phyloP scores from a whole-genome alignment of 2,329 filamentous ascomycete genomes.

The Cladorrhinum sp. region DNA sequence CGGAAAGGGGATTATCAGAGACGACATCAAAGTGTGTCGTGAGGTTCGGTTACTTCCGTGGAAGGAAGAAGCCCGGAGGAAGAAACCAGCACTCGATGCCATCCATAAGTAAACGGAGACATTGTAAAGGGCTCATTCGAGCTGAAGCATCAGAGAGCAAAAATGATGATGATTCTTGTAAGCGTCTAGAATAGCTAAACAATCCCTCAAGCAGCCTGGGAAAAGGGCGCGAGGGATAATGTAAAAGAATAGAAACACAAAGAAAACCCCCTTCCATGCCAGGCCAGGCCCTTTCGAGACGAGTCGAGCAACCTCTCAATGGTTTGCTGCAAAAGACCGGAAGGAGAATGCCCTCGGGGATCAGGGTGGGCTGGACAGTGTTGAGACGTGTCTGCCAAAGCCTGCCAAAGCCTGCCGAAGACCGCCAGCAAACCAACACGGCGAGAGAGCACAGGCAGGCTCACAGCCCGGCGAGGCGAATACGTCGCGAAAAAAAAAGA shows the following conservation, averaged over 20 bases:
- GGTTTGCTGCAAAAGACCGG: not conserved
- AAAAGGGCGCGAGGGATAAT: slow-evolving; percentile 1
- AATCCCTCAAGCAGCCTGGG: slow-evolving; percentile 2
- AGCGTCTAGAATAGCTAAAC: slow-evolving; percentile 5
- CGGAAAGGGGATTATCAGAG: not conserved
- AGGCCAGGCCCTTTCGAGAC: not conserved
- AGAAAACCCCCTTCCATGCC: slow-evolving; percentile 1
- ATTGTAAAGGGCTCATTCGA: not conserved
- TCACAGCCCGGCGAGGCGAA: not conserved
- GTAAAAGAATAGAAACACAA: slow-evolving; percentile 8
- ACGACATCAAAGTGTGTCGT: not conserved
- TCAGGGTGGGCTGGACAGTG: not conserved
- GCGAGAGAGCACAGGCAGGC: not conserved
- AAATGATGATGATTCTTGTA: not conserved
- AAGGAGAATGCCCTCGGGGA: not conserved
- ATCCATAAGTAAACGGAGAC: not conserved
- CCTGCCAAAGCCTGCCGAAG: not conserved
- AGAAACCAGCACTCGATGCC: not conserved
- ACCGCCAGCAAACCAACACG: not conserved
- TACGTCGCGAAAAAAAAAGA: not conserved
- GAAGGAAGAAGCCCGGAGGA: not conserved
- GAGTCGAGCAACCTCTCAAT: not conserved
- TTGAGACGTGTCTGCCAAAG: not conserved
- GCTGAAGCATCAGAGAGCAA: not conserved
- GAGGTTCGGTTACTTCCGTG: not conserved